Evolutionary conservation across 495 filamentous ascomycete species (phyloP).

Genomic region (Hyaloscypha finlandica): DNA sequence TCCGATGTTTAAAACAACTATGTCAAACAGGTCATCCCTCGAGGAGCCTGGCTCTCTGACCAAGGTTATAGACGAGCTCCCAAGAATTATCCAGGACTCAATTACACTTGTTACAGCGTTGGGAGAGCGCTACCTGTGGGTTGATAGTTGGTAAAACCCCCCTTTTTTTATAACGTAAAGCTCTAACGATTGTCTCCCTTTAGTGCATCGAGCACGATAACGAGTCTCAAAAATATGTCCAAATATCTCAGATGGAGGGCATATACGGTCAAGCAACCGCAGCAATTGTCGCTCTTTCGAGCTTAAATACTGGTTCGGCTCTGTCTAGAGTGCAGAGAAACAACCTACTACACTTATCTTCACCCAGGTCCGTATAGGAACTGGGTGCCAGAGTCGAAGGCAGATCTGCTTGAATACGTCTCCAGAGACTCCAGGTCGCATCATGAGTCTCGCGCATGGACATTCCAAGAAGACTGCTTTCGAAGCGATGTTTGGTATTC

Average conservation of each 20-base stretch:
- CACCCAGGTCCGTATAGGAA: background rate
- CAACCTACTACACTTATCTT: background rate
- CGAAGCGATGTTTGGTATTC: background rate
- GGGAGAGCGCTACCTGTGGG: background rate
- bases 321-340: background rate
- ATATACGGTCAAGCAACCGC: conserved; percentile 1
- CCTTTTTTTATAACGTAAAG: background rate
- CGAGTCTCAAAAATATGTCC: background rate
- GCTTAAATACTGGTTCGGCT: background rate
- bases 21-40: background rate
- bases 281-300: conserved; percentile 2
- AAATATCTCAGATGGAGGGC: conserved; percentile 3
- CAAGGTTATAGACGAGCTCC: background rate
- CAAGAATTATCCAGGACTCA: background rate
- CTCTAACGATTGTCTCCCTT: background rate
- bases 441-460: background rate
- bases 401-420: background rate
- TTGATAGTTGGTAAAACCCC: background rate
- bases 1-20: background rate
- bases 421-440: background rate
- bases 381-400: background rate
- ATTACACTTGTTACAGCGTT: background rate
- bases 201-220: conserved; percentile 2
- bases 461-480: conserved; percentile 6
- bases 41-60: background rate